These are phyloP conservation scores for Nemania sp. DNA, from an alignment of 2,329 filamentous ascomycete species.

Conservation along the genomic window DNA sequence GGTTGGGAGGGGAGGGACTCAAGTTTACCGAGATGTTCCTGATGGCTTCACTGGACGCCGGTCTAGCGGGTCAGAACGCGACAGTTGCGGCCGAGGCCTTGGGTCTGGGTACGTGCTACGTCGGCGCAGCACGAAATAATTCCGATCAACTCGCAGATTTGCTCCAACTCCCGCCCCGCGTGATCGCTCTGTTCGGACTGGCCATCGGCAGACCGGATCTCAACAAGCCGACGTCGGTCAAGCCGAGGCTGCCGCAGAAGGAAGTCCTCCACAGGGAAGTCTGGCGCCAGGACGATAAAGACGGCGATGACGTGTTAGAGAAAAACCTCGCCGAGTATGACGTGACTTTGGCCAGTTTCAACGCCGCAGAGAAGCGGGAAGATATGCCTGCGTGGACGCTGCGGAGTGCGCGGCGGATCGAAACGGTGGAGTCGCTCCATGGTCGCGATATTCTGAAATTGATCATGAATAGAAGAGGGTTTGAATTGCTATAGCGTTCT, in stretches of 20 bases:
- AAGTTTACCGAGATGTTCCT: constrained; percentile 41
- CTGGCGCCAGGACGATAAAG: constrained; percentile 27
- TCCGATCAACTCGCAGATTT: constrained; percentile 35
- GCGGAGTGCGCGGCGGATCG: constrained; percentile 34
- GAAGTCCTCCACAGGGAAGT: constrained; percentile 37
- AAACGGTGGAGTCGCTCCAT: constrained; percentile 34
- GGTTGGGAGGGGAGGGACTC: constrained; percentile 31
- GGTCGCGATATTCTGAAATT: constrained; percentile 35
- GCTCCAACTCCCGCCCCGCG: constrained; percentile 36
- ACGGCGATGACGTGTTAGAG: constrained; percentile 17
- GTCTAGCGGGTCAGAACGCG: constrained; percentile 39
- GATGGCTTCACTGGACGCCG: constrained; percentile 39
- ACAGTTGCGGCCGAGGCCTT: constrained; percentile 37
- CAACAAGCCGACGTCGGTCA: constrained; percentile 30
- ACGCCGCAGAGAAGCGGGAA: constrained; percentile 30
- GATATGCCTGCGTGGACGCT: constrained; percentile 36
- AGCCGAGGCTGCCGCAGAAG: constrained; percentile 35
- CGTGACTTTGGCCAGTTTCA: constrained; percentile 32
- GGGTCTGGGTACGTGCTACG: constrained; percentile 40
- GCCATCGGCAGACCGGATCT: constrained; percentile 36
- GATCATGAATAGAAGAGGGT: constrained; percentile 32
- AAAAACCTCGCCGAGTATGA: constrained; percentile 34
- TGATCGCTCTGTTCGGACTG: constrained; percentile 39
- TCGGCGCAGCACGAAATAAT: constrained; percentile 38
- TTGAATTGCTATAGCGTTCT: constrained; percentile 33